phyloP scores from a whole-genome alignment of 2,329 filamentous ascomycete genomes.

The Ascochyta clinopodiicola region DNA sequence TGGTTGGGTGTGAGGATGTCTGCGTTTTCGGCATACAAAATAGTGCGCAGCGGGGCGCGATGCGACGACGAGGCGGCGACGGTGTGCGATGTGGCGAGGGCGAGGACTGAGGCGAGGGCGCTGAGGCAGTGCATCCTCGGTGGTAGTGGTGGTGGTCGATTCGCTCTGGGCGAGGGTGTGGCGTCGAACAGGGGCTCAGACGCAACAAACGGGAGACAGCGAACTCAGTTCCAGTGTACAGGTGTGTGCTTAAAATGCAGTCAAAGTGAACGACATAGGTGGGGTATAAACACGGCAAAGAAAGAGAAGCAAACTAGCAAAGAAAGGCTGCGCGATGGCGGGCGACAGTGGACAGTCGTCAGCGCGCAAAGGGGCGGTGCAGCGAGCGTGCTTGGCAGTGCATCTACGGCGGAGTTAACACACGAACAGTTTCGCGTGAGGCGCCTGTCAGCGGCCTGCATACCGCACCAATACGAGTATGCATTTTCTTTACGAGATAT shows the following conservation, averaged over 20 bases:
- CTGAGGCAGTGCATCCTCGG: conserved; percentile 24
- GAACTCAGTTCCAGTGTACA: neutral
- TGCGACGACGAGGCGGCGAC: conserved; percentile 40
- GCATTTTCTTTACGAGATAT: neutral
- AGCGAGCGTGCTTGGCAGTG: conserved; percentile 3
- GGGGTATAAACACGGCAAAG: conserved; percentile 10
- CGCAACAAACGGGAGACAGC: neutral
- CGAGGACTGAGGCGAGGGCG: conserved; percentile 18
- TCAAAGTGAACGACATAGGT: conserved; percentile 44
- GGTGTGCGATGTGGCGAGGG: conserved; percentile 34
- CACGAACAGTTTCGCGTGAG: conserved; percentile 15
- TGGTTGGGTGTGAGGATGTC: conserved; percentile 79
- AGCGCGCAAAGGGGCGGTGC: conserved; percentile 24
- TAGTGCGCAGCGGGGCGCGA: conserved; percentile 76
- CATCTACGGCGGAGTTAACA: conserved; percentile 6
- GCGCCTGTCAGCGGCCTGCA: conserved; percentile 3
- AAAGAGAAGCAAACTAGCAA: conserved; percentile 13
- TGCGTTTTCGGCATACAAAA: conserved; percentile 76
- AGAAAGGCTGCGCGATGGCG: conserved; percentile 22
- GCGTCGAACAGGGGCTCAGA: neutral
- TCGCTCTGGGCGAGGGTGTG: too few species aligned
- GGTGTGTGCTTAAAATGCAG: neutral
- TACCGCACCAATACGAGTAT: conserved; percentile 4
- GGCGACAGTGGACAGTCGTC: conserved; percentile 28
- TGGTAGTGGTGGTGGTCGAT: conserved; percentile 9